These are phyloP conservation scores for Tephrocybe sp. DNA, from an alignment of 768 basidiomycete genomes.

Conservation along the genomic window DNA sequence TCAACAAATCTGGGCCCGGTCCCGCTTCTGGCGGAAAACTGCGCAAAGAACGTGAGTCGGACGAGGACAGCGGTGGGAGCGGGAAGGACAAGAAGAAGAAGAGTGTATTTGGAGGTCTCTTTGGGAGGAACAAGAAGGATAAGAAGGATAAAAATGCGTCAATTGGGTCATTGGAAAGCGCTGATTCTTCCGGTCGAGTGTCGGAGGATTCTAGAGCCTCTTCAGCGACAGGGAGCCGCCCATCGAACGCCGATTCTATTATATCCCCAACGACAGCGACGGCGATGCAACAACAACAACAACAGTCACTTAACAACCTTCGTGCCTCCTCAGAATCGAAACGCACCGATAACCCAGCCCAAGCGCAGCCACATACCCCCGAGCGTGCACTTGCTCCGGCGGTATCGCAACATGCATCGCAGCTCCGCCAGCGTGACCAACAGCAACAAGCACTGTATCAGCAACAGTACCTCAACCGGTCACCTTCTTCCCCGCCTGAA, in stretches of 20 bases:
- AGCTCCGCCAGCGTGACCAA: slow-evolving; percentile 83
- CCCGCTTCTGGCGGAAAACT: slow-evolving; percentile 41
- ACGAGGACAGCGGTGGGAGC: slow-evolving; percentile 29
- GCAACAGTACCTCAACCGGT: slow-evolving; percentile 84
- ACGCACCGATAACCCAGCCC: slow-evolving; percentile 19
- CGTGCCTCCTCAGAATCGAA: slow-evolving; percentile 29
- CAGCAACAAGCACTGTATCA: slow-evolving; percentile 86
- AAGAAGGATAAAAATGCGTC: slow-evolving; percentile 62
- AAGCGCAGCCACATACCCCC: slow-evolving; percentile 25
- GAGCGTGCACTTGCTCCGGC: slow-evolving; percentile 24
- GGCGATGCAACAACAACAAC: slow-evolving; percentile 61
- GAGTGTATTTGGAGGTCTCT: slow-evolving; percentile 71
- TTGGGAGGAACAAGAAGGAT: slow-evolving; percentile 67
- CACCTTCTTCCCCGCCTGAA: slow-evolving; percentile 77
- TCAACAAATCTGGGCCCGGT: slow-evolving; percentile 26
- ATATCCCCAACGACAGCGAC: slow-evolving; percentile 51
- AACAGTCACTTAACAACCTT: slow-evolving; percentile 28
- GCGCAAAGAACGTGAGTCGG: slow-evolving; percentile 39
- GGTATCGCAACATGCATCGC: slow-evolving; percentile 65
- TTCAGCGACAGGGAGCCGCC: too few relatives aligned
- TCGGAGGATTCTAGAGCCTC: slow-evolving; percentile 66
- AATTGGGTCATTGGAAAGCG: slow-evolving; percentile 51
- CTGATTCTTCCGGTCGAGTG: slow-evolving; percentile 36
- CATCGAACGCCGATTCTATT: slow-evolving; percentile 34
- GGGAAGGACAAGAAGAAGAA: slow-evolving; percentile 61